phyloP scores from a whole-genome alignment of 768 basidiomycete species.

The Suillus occidentalis region DNA sequence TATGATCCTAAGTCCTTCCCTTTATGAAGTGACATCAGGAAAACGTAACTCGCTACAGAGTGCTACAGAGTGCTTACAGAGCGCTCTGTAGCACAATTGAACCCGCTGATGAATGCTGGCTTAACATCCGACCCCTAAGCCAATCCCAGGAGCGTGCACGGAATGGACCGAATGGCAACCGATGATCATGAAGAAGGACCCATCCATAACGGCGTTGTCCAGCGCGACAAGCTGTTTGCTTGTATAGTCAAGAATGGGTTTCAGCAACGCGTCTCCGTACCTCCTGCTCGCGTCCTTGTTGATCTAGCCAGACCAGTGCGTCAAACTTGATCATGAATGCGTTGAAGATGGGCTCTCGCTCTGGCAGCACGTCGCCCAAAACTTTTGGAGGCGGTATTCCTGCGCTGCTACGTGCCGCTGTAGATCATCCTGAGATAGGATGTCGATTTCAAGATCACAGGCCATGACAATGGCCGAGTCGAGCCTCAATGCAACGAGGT shows the following conservation, averaged over 20 bases:
- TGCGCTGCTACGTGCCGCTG: not conserved
- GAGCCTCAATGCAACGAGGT: no score
- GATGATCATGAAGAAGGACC: not conserved
- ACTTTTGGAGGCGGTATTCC: not conserved
- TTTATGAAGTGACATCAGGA: no score
- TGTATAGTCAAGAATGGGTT: constrained; percentile 1
- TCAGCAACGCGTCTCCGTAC: constrained; percentile 4
- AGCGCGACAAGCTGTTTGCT: not conserved
- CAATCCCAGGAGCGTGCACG: not conserved
- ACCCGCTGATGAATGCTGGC: no score
- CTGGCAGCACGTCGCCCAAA: constrained; percentile 12
- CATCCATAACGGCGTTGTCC: not conserved
- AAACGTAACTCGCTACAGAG: no score
- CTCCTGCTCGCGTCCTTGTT: not conserved
- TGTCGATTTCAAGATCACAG: not conserved
- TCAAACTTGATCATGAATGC: constrained; percentile 4
- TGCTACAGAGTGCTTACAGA: no score
- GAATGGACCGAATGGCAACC: not conserved
- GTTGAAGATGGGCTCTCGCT: constrained; percentile 12
- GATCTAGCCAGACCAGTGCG: constrained; percentile 10
- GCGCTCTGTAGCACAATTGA: no score
- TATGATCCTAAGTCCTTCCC: no score
- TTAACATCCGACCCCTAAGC: not conserved
- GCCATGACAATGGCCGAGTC: no score
- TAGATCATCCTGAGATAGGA: not conserved